Conservation (phyloP, 805 yeast species). For the Pichia pseudocactophila region DNA sequence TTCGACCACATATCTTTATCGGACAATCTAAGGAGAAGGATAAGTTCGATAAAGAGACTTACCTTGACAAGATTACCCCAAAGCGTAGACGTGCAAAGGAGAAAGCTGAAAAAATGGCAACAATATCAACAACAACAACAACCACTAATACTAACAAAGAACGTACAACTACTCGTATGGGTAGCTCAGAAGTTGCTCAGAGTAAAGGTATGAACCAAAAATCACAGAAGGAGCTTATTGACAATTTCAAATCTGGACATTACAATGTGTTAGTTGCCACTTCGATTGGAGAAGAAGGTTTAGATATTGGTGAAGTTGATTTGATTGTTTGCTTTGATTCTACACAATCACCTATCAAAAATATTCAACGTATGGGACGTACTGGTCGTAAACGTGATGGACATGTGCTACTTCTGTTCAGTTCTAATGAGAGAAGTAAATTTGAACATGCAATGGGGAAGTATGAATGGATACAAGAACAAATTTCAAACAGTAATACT, state of each 20-base stretch:
- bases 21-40: slow-evolving; percentile 82
- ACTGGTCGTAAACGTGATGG: slow-evolving; percentile 96
- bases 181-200: slow-evolving; percentile 70
- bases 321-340: slow-evolving; percentile 88
- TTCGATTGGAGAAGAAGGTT: slow-evolving; percentile 96
- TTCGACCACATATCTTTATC: slow-evolving; percentile 77
- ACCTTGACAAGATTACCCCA: slow-evolving; percentile 16
- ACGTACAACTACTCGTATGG: slow-evolving; percentile 32
- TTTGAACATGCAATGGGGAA: slow-evolving; percentile 80
- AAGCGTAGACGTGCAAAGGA: slow-evolving; percentile 16
- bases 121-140: too few relatives aligned
- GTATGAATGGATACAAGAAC: slow-evolving; percentile 67
- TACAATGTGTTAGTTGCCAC: slow-evolving; percentile 87
- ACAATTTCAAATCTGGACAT: slow-evolving; percentile 60
- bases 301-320: slow-evolving; percentile 97
- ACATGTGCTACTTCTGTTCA: slow-evolving; percentile 60
- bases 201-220: slow-evolving; percentile 85
- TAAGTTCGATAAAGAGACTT: slow-evolving; percentile 51
- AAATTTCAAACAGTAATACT: slow-evolving; percentile 34
- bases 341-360: slow-evolving; percentile 86
- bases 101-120: slow-evolving; percentile 26
- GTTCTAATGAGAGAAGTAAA: slow-evolving; percentile 69
- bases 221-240: slow-evolving; percentile 70
- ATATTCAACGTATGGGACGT: slow-evolving; percentile 94
- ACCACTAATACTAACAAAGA: too few relatives aligned